These are phyloP conservation scores for Abrus precatorius DNA, from an alignment of 306 rosid species.

Conservation along the genomic window DNA sequence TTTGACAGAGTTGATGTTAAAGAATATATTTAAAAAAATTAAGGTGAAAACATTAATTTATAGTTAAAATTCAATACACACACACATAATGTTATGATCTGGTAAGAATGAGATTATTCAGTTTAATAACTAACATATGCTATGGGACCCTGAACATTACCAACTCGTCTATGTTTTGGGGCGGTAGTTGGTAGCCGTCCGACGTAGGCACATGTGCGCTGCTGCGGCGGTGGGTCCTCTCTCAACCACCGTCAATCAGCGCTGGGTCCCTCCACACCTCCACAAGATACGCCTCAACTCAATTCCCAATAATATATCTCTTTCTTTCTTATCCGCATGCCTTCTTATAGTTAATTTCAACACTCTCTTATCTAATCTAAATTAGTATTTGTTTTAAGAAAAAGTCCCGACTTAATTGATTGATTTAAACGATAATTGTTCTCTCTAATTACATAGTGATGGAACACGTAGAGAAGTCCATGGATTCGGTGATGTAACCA, in stretches of 20 bases:
- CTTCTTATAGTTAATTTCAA: not conserved
- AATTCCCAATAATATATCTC: not conserved
- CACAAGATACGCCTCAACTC: slow-evolving; percentile 17
- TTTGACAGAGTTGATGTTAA: too few species aligned
- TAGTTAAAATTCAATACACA: too few species aligned
- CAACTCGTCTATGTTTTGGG: slow-evolving; percentile 62
- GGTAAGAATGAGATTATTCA: not conserved
- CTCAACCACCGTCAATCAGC: slow-evolving; percentile 47
- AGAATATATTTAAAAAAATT: too few species aligned
- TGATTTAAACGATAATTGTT: slow-evolving; percentile 25
- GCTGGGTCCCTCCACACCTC: slow-evolving; percentile 48
- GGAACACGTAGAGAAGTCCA: slow-evolving; percentile 33
- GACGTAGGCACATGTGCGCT: slow-evolving; percentile 72
- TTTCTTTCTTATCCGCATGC: not conserved
- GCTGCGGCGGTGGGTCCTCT: slow-evolving; percentile 75
- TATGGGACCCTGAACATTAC: slow-evolving; percentile 51
- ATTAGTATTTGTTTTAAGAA: not conserved
- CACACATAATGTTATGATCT: too few species aligned
- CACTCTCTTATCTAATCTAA: slow-evolving; percentile 3
- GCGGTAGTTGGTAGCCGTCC: slow-evolving; percentile 82
- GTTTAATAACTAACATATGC: not conserved
- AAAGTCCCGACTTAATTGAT: slow-evolving; percentile 16
- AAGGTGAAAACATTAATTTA: too few species aligned
- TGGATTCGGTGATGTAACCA: slow-evolving; percentile 47
- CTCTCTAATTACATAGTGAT: slow-evolving; percentile 16